Evolutionary conservation across 805 yeast species (phyloP), one percentile per base, ranked within the genome.

Genomic region (Saturnispora quitensis): DNA sequence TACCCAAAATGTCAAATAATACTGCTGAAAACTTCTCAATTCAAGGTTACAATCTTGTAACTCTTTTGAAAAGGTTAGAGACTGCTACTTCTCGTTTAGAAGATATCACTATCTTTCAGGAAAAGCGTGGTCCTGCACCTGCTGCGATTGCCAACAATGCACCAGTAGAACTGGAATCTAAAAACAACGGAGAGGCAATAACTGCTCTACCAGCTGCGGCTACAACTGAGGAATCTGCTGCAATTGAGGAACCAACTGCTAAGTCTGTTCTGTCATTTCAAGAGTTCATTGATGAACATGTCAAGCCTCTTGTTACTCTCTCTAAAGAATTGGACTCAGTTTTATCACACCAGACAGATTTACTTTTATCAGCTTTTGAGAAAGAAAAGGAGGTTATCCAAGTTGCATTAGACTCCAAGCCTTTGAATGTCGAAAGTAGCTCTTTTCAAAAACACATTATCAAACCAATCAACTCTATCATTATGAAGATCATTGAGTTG

Each of bases 1-100:
- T 18, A 38, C 42, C 12, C 24, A 15, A 7, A 24, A 46, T 46
- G 53, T 27, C 50, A 13, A 45, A 47, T 22, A 43, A 47, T 10
- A 45, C 40, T 5, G 25, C 33, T 25, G 54, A 55, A 17, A 50
- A 74, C 56, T 71, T 76, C 62, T 75, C 77, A 53, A 78, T 84
- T 52, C 93, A 84, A 62, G 95, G 95, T n/a, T 87, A 84, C 73
- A 89, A 88, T 64, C 74, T 89, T 56, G 86, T 86, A 43, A 89
- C 96, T 45, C 76, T 89, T 51, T 71, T 84, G 68, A 84, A 84
- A 67, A 73, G 84, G 77, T 75, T 89, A 60, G 97, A 89, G 67
- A 91, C 95, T 15, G 97, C 97, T 35, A 88, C 97, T 9, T 84
- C 96, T 5, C 81, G 97, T 47, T 78, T 89, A 59, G 97, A 89